Evolutionary conservation across 2,329 filamentous ascomycete species (phyloP), one percentile per base, ranked within the genome.

Genomic region (Hypoxylon sp.): DNA sequence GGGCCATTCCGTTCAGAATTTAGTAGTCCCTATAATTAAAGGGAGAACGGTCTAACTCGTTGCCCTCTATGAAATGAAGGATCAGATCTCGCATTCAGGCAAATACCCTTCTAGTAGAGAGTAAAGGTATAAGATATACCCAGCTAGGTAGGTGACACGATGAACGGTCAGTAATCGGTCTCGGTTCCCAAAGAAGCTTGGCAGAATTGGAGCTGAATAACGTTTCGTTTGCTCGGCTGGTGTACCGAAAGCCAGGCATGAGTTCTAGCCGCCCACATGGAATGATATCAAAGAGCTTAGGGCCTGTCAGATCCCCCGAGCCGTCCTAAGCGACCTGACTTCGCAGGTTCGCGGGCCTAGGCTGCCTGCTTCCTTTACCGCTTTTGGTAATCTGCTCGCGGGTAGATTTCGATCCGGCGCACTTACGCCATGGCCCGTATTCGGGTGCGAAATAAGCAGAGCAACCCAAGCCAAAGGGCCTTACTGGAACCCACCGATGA

Each of bases 371-470:
- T 54, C 56, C 55, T 64, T 65, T 68, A 60, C 68, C 68, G 54
- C 50, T 50, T 70, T 52, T 48, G 53, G 68, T 62, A 70, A 69
- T 57, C 67, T 66, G 13, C 60, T 70, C 68, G 68, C 63, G 51
- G 60, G 37, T 53, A 43, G 49, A 13, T 49, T 46, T 62, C 28
- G 55, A 52, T 46, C 59, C 56, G 49, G 32, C 43, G 54, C 52
- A 19, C 43, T 57, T 26, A 47, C 51, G 32, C 62, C 52, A 50
- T 54, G 3, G 13, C 39, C 51, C 59, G 63, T 65, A 62, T 65
- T 65, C 62, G 62, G 51, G 48, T 46, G 30, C 43, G 46, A 24
- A 41, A 41, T 8, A 11, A 13, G 7, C 37, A 41, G 17, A 4
- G 19, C 17, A 13, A 19, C 41, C 41, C 24, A 11, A 13, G 10